Evolutionary conservation across 169 alveolate genomes (phyloP), one percentile per base, ranked within the genome.

Genomic region (Perkinsus olseni): DNA sequence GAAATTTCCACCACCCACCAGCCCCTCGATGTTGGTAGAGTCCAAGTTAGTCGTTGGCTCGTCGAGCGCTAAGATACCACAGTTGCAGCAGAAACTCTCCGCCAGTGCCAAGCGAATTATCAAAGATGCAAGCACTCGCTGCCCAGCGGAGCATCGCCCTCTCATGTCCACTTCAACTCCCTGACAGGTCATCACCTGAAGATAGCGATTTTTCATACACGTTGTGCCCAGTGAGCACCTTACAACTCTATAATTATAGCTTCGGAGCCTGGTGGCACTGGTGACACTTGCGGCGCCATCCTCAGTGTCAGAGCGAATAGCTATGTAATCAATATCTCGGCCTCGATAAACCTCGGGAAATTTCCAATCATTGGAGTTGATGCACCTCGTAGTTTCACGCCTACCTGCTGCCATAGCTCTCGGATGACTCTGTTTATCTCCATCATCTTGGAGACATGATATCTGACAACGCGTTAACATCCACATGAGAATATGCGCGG

Each of bases 11-110:
- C 92, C 11, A 31, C 20, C 96, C 34, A 97, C 98, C 93, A 97
- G 93, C 92, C 98, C 99, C 96, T 96, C 98, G 28, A 98, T 97
- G 96, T 99, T 98, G 38, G 96, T 95, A 91, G 96, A 95, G 95
- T 99, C 99, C 93, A 99, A 96, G 95, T 99, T 99, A 0, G 99
- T 99, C 0, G 99, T 99, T 17, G 99, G 99, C 94, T 99, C 99
- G 95, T 99, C 99, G 39, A 99, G 96, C 17, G 99, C 99, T 74
- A 99, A 97, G 13, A 99, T 97, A 38, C 99, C 99, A 96, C 99
- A 99, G 95, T 98, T 97, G 40, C 96, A 95, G 74, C 99, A 98
- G 96, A 99, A 99, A 21, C 99, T 96, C 95, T 99, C 99, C 8
- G 99, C 99, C 48, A 99, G 96, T 8, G 99, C 99, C 92, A 99